A percentile compares a stretch with the other conserved stretches of the same genome.
These are phyloP conservation scores for Eimeria maxima DNA, from an alignment of 169 alveolate species.

Conservation along the genomic window DNA sequence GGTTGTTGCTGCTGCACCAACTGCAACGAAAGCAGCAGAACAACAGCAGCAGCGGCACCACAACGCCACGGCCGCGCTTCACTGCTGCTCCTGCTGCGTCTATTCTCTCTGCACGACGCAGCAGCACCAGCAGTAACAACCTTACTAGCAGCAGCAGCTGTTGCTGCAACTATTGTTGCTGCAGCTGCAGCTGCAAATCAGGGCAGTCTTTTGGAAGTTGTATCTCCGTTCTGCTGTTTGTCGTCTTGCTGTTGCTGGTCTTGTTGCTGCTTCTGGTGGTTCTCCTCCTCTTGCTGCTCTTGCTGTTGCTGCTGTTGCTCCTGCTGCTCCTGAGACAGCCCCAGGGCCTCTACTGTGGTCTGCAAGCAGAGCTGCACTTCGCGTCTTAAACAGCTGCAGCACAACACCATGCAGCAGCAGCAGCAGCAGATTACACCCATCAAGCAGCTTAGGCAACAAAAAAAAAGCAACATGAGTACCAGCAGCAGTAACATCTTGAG, in stretches of 20 bases:
- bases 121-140: too few relatives aligned
- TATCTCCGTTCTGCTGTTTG: not conserved
- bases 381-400: slow-evolving; percentile 51
- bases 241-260: not conserved
- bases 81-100: not conserved
- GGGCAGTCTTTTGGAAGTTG: too few relatives aligned
- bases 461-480: too few relatives aligned
- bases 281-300: not conserved
- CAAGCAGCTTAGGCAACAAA: too few relatives aligned
- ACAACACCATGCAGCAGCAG: too few relatives aligned
- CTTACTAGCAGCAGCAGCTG: not conserved
- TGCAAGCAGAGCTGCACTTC: slow-evolving; percentile 71
- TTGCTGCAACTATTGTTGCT: not conserved
- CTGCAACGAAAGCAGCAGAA: not conserved
- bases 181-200: not conserved
- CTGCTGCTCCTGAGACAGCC: slow-evolving; percentile 63
- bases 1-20: not conserved
- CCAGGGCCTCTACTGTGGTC: slow-evolving; percentile 49
- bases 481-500: too few relatives aligned
- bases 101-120: too few relatives aligned
- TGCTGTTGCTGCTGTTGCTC: slow-evolving; percentile 16
- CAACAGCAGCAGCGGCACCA: not conserved
- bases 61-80: not conserved
- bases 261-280: not conserved
- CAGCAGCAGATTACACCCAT: too few relatives aligned